Conservation (phyloP, 192 early-diverging fungal species). For the Linnemannia elongata region DNA sequence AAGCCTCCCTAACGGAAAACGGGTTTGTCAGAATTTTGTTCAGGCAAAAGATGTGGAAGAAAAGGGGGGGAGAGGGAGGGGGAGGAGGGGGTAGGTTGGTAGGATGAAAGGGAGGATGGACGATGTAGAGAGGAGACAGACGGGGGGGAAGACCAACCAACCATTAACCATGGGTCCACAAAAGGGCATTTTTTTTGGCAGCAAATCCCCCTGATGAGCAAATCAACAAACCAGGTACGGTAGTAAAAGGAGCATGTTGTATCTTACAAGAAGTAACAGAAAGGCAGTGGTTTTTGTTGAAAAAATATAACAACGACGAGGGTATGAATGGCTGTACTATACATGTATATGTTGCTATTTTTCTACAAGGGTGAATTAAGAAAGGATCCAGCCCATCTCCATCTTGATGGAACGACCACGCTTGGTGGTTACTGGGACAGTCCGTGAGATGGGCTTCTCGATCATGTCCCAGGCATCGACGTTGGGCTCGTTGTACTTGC, state of each 20-base stretch:
- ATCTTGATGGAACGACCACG: constrained; percentile 53
- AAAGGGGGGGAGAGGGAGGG: too few relatives aligned
- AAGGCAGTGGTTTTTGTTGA: not conserved
- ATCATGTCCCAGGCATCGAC: constrained; percentile 57
- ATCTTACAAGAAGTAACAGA: not conserved
- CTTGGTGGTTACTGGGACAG: constrained; percentile 40
- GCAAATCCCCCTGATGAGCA: not conserved
- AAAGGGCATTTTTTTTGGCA: not conserved
- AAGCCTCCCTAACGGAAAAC: too few relatives aligned
- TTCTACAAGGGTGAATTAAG: constrained; percentile 8
- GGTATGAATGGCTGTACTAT: not conserved
- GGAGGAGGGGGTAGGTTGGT: too few relatives aligned
- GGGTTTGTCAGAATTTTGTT: too few relatives aligned
- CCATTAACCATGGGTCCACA: not conserved
- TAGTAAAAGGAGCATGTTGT: not conserved
- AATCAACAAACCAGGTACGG: not conserved
- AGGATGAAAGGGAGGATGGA: too few relatives aligned
- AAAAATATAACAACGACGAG: not conserved
- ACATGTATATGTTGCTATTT: not conserved
- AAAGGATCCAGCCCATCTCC: constrained; percentile 58
- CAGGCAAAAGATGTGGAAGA: too few relatives aligned
- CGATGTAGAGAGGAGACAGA: too few relatives aligned
- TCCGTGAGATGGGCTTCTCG: constrained; percentile 46
- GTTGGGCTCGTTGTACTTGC: constrained; percentile 56
- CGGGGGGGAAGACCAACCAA: too few relatives aligned